phyloP scores from a whole-genome alignment of 2,329 filamentous ascomycete genomes.

The Botrytis medusae region DNA sequence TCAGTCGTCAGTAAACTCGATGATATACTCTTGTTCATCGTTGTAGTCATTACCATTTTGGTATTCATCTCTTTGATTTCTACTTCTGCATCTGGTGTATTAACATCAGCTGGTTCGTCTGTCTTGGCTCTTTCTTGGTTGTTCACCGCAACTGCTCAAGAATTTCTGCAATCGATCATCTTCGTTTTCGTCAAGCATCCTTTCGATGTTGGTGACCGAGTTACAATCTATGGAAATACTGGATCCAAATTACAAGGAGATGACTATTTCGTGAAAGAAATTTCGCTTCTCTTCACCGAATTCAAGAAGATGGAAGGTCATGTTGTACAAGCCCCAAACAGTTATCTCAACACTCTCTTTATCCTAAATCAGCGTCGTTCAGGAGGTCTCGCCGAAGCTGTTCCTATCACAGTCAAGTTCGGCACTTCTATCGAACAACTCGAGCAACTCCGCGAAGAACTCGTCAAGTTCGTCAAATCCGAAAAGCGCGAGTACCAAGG shows the following conservation, averaged over 20 bases:
- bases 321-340: slow-evolving; percentile 94
- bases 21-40: slow-evolving; percentile 84
- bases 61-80: slow-evolving; percentile 90
- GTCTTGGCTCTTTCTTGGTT: slow-evolving; percentile 92
- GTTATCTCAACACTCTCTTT: slow-evolving; percentile 86
- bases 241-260: slow-evolving; percentile 77
- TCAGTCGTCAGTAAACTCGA: slow-evolving; percentile 90
- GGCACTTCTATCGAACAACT: slow-evolving; percentile 83
- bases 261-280: slow-evolving; percentile 95
- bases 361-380: slow-evolving; percentile 93
- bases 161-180: slow-evolving; percentile 89
- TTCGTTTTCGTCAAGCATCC: slow-evolving; percentile 98
- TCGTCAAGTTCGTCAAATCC: slow-evolving; percentile 77
- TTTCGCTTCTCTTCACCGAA: slow-evolving; percentile 88
- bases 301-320: slow-evolving; percentile 99
- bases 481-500: slow-evolving; percentile 89
- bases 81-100: slow-evolving; percentile 80
- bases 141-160: slow-evolving; percentile 87
- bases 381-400: slow-evolving; percentile 80
- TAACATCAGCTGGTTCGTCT: slow-evolving; percentile 85
- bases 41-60: slow-evolving; percentile 74
- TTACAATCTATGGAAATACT: slow-evolving; percentile 87
- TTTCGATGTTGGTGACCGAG: slow-evolving; percentile 92
- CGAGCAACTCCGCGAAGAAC: slow-evolving; percentile 73
- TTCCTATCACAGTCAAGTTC: slow-evolving; percentile 83